Evolutionary conservation across 495 filamentous ascomycete genomes (phyloP), one percentile per base, ranked within the genome.

Genomic region (Podospora pseudocomata): DNA sequence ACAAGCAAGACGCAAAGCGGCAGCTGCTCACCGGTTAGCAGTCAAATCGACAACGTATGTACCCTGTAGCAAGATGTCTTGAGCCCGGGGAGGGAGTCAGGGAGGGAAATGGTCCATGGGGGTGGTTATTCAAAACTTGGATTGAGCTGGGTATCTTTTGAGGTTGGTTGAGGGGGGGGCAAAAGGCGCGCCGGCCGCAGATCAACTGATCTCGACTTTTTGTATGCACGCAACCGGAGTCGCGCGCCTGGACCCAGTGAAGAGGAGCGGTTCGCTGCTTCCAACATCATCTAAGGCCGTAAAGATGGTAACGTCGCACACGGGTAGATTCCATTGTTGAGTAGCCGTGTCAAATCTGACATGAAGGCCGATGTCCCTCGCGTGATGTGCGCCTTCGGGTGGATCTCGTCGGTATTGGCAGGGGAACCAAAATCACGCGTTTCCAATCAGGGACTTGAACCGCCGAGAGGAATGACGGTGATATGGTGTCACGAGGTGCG

Each of bases 281-380:
- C 39, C n/a, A 59, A 23, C 5, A 11, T 63, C 13, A 56, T 54
- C 54, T 75, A 75, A 73, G 73, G 73, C 73, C 73, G 73, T 73
- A 74, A 73, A 34, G 62, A 44, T 53, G 34, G 53, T 53, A 30
- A 11, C 13, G 73, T 75, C 44, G 63, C 67, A 75, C 71, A 69
- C 58, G 39, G 30, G 60, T 18, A 60, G 56, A 65, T 65, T 65
- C 19, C 53, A 59, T 30, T 61, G 55, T 67, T 60, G 61, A 39
- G 27, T 63, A 49, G 18, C 59, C 61, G 65, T 63, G 68, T 66
- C 68, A 67, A 61, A 62, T 66, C 60, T 68, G 55, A 64, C 28
- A 20, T 23, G 30, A 32, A 32, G 30, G 16, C 16, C 61, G 16
- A 39, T 44, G 4, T 34, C 26, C 11, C 27, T 49, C 30, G 28